These are phyloP conservation scores for Sclerotinia subarctica DNA, from an alignment of 2,329 filamentous ascomycete genomes.

Conservation along the genomic window DNA sequence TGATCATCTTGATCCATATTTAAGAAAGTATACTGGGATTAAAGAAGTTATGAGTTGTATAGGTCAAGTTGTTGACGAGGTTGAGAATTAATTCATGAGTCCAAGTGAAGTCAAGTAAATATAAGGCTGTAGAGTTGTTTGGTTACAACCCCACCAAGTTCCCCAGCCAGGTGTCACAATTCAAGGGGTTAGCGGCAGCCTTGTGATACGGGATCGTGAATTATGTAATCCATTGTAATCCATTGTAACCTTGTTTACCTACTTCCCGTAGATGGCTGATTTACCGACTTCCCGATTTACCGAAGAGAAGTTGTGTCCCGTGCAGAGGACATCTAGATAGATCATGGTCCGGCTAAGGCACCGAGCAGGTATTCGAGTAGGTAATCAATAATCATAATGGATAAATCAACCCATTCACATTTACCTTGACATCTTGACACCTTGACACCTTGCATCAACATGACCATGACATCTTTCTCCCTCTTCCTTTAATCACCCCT, in stretches of 20 bases:
- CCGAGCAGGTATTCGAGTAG: too few relatives aligned
- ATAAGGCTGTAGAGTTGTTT: constrained; percentile 6
- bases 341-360: too few relatives aligned
- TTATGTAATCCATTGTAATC: not conserved
- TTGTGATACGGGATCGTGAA: not conserved
- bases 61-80: not conserved
- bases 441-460: too few relatives aligned
- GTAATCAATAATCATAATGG: too few relatives aligned
- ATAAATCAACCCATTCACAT: too few relatives aligned
- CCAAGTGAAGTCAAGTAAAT: not conserved
- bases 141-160: not conserved
- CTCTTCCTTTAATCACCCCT: not conserved
- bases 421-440: too few relatives aligned
- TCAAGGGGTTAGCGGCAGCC: constrained; percentile 1
- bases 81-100: not conserved
- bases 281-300: not conserved
- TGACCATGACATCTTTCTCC: too few relatives aligned
- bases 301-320: not conserved
- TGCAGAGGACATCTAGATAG: too few relatives aligned
- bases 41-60: not conserved
- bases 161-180: not conserved
- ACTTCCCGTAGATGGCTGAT: too few relatives aligned
- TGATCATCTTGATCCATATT: constrained; percentile 27
- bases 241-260: too few relatives aligned
- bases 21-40: not conserved